Percentiles rank a stretch among this genome's conserved stretches.
These are phyloP conservation scores for Lunasporangiospora selenospora DNA, from an alignment of 192 early-diverging fungal genomes.

Conservation along the genomic window DNA sequence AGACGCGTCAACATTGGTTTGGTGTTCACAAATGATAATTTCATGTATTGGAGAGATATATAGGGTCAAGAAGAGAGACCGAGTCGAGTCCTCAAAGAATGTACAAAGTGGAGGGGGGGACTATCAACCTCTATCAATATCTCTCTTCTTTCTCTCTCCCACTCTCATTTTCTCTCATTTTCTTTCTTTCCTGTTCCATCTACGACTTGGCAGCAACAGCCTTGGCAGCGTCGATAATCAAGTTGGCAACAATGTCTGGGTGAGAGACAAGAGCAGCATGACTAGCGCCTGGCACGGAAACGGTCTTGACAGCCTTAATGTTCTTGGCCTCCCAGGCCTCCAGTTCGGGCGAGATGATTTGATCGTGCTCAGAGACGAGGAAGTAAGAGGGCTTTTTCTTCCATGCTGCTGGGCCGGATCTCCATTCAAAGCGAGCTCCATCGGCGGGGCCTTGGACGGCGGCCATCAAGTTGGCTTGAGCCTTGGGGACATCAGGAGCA, in stretches of 20 bases:
- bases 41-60: too few relatives aligned
- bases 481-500: slow-evolving; percentile 2
- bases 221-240: slow-evolving; percentile 6
- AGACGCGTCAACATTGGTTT: too few relatives aligned
- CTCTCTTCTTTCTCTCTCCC: not conserved
- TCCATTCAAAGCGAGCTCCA: not conserved
- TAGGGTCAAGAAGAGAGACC: too few relatives aligned
- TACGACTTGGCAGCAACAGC: not conserved
- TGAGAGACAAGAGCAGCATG: slow-evolving; percentile 7
- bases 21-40: too few relatives aligned
- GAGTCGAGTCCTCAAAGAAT: too few relatives aligned
- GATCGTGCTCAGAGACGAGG: slow-evolving; percentile 1
- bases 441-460: slow-evolving; percentile 6
- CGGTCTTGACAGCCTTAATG: slow-evolving; percentile 1
- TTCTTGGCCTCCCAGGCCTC: not conserved
- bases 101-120: too few relatives aligned
- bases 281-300: not conserved
- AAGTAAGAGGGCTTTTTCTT: slow-evolving; percentile 1
- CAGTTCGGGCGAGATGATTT: slow-evolving; percentile 4
- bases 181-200: not conserved
- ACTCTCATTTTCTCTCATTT: not conserved
- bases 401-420: slow-evolving; percentile 3
- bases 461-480: slow-evolving; percentile 1
- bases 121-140: not conserved
- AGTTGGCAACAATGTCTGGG: not conserved